phyloP scores from a whole-genome alignment of 805 yeast species.

The Schwanniomyces vanrijiae region DNA sequence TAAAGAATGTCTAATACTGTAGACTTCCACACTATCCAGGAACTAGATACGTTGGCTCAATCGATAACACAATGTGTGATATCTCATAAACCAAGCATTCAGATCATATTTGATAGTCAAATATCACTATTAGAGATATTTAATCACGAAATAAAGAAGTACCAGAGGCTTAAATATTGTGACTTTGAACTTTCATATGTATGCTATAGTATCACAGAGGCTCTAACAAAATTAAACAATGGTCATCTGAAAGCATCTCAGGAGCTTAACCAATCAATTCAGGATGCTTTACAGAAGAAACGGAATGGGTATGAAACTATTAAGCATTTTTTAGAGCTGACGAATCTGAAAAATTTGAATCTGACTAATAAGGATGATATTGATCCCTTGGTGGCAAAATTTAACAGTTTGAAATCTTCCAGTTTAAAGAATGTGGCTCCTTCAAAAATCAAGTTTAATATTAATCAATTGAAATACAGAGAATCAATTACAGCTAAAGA shows the following conservation, averaged over 20 bases:
- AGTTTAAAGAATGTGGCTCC: neutral
- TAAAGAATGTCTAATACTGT: slow-evolving; percentile 1
- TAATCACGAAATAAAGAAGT: slow-evolving; percentile 30
- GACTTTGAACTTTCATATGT: slow-evolving; percentile 39
- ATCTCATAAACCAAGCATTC: slow-evolving; percentile 8
- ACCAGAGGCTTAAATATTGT: slow-evolving; percentile 29
- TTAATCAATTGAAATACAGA: slow-evolving; percentile 9
- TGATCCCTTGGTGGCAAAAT: slow-evolving; percentile 27
- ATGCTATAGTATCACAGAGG: slow-evolving; percentile 15
- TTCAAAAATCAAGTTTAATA: neutral
- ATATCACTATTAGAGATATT: slow-evolving; percentile 34
- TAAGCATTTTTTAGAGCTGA: neutral
- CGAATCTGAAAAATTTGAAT: neutral
- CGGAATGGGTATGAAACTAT: slow-evolving; percentile 7
- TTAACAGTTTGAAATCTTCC: slow-evolving; percentile 16
- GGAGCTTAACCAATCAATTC: slow-evolving; percentile 16
- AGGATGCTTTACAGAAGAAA: slow-evolving; percentile 16
- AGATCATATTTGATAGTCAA: slow-evolving; percentile 25
- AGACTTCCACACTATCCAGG: neutral
- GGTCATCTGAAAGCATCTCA: slow-evolving; percentile 10
- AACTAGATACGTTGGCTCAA: slow-evolving; percentile 4
- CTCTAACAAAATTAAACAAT: slow-evolving; percentile 8
- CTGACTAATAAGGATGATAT: slow-evolving; percentile 1
- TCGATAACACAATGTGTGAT: slow-evolving; percentile 8
- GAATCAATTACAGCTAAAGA: slow-evolving; percentile 20